Evolutionary conservation across 192 early-diverging fungal genomes (phyloP).

Genomic region (Spizellomyces punctatus): DNA sequence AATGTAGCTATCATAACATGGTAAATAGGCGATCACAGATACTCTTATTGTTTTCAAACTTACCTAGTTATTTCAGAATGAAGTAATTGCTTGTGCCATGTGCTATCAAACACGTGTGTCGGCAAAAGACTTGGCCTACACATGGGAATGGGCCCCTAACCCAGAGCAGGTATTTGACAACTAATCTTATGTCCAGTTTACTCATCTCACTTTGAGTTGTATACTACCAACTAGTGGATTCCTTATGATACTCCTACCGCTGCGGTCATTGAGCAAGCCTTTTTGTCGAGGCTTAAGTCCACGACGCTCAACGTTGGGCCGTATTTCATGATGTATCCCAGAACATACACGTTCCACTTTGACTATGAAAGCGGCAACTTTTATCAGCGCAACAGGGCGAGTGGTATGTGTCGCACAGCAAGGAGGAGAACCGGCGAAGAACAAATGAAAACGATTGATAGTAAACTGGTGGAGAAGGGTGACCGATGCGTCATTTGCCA

Average conservation of each 20-base stretch:
- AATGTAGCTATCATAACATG: neutral
- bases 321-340: neutral
- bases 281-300: neutral
- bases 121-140: neutral
- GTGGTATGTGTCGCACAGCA: neutral
- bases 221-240: neutral
- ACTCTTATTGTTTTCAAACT: neutral
- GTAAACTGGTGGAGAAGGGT: neutral
- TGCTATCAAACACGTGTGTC: neutral
- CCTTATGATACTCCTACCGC: conserved; percentile 4
- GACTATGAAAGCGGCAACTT: neutral
- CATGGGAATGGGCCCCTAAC: conserved; percentile 5
- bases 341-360: neutral
- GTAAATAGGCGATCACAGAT: neutral
- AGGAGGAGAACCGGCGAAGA: neutral
- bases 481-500: conserved; percentile 13
- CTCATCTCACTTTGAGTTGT: neutral
- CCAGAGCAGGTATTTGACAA: neutral
- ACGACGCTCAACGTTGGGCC: neutral
- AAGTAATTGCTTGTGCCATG: neutral
- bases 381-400: neutral
- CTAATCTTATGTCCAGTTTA: neutral
- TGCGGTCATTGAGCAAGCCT: neutral
- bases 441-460: neutral
- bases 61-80: neutral